Evolutionary conservation across 2,329 filamentous ascomycete species (phyloP).

Genomic region (Acephala macrosclerotiorum): DNA sequence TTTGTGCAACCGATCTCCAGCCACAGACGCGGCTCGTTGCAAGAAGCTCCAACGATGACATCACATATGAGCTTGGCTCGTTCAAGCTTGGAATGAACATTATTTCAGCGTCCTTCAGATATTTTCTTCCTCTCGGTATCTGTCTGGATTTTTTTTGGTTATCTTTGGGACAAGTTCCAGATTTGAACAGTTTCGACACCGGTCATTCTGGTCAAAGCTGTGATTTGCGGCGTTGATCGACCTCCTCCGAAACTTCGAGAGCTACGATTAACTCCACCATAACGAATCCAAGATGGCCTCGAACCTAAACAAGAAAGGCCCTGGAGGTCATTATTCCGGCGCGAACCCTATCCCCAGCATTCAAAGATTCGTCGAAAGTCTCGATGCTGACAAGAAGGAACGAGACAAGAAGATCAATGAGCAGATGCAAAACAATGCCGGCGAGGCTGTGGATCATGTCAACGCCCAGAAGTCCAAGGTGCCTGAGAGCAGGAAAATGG

Average conservation of each 20-base stretch:
- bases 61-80: constrained; percentile 5
- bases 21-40: constrained; percentile 4
- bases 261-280: neutral
- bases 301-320: constrained; percentile 40
- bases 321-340: constrained; percentile 80
- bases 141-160: neutral
- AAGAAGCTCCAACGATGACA: constrained; percentile 6
- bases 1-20: neutral
- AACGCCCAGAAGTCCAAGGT: constrained; percentile 44
- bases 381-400: constrained; percentile 81
- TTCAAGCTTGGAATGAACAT: constrained; percentile 12
- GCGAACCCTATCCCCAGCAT: constrained; percentile 87
- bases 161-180: neutral
- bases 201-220: neutral
- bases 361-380: constrained; percentile 78
- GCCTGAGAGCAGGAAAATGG: constrained; percentile 60
- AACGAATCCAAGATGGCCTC: constrained; percentile 28
- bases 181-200: neutral
- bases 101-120: neutral
- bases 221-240: neutral
- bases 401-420: constrained; percentile 77
- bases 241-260: neutral
- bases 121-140: neutral
- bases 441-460: constrained; percentile 53
- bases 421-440: constrained; percentile 49